Evolutionary conservation across 108 stramenopile species (phyloP).

Genomic region (Pseudonitzschia pungens): DNA sequence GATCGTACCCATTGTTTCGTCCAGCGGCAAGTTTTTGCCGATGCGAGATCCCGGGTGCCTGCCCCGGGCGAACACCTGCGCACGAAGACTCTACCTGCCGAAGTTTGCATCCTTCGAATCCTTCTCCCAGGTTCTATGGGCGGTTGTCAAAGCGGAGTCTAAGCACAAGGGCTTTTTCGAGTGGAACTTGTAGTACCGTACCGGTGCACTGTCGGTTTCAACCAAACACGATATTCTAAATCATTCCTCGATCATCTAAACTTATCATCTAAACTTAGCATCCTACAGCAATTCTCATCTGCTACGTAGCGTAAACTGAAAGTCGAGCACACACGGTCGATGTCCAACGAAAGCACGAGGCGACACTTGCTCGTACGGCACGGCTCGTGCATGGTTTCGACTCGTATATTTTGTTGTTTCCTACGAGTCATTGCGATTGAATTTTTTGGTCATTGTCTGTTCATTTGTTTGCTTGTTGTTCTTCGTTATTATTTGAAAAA

Average conservation of each 20-base stretch:
- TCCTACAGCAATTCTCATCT: not conserved
- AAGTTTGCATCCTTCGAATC: constrained; percentile 49
- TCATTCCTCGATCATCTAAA: no score
- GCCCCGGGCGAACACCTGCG: constrained; percentile 56
- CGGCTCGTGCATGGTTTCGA: no score
- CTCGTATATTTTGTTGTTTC: no score
- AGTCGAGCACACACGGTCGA: no score
- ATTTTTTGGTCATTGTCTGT: no score
- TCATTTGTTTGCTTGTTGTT: no score
- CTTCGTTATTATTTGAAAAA: constrained; percentile 33
- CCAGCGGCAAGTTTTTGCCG: constrained; percentile 48
- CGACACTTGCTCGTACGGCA: no score
- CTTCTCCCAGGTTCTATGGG: constrained; percentile 41
- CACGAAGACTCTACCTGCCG: constrained; percentile 48
- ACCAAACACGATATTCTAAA: no score
- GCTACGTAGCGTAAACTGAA: no score
- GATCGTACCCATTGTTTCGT: constrained; percentile 45
- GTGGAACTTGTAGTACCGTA: constrained; percentile 25
- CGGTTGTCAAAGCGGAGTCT: constrained; percentile 43
- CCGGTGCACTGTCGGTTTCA: not conserved
- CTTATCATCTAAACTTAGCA: not conserved
- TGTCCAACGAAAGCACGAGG: no score
- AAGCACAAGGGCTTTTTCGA: constrained; percentile 57
- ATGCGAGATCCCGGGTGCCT: constrained; percentile 43
- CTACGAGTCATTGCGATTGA: no score